phyloP scores from a whole-genome alignment of 1,284 basidiomycete genomes.

The Trichosporon sp. region DNA sequence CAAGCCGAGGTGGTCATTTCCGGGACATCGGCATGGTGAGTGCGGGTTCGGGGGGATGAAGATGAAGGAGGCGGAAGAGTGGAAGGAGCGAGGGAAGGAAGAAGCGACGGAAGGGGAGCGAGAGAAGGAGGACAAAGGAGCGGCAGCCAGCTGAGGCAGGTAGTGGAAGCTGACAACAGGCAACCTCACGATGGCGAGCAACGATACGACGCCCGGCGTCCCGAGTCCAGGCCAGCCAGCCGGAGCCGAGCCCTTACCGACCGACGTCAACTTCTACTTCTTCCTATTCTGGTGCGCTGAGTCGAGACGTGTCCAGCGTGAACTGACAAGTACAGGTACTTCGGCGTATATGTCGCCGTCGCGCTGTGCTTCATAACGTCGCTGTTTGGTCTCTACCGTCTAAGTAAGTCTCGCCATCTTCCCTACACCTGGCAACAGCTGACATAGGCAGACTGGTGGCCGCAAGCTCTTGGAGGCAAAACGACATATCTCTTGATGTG shows the following conservation, averaged over 20 bases:
- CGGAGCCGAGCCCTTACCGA: slow-evolving; percentile 40
- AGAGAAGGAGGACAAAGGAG: not conserved
- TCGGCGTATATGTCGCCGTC: slow-evolving; percentile 59
- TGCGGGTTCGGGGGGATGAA: not conserved
- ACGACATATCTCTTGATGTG: slow-evolving; percentile 61
- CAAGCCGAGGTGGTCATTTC: slow-evolving; percentile 34
- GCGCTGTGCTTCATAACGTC: slow-evolving; percentile 63
- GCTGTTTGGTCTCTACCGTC: slow-evolving; percentile 61
- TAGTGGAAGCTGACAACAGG: not conserved
- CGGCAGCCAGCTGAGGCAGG: not conserved
- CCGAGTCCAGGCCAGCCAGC: not conserved
- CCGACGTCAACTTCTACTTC: slow-evolving; percentile 60
- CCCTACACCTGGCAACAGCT: no score
- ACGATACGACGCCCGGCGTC: not conserved
- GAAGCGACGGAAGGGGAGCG: not conserved
- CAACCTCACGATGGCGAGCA: not conserved
- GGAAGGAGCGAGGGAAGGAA: not conserved
- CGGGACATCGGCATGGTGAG: not conserved
- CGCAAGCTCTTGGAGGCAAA: slow-evolving; percentile 58
- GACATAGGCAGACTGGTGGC: slow-evolving; percentile 53
- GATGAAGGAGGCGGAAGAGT: not conserved
- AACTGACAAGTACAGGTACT: slow-evolving; percentile 44
- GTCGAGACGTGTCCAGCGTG: no score
- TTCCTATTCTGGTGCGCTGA: slow-evolving; percentile 56
- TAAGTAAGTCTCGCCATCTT: slow-evolving; percentile 37